Evolutionary conservation across 2,329 filamentous ascomycete species (phyloP).

Genomic region (Cryphonectria japonica): DNA sequence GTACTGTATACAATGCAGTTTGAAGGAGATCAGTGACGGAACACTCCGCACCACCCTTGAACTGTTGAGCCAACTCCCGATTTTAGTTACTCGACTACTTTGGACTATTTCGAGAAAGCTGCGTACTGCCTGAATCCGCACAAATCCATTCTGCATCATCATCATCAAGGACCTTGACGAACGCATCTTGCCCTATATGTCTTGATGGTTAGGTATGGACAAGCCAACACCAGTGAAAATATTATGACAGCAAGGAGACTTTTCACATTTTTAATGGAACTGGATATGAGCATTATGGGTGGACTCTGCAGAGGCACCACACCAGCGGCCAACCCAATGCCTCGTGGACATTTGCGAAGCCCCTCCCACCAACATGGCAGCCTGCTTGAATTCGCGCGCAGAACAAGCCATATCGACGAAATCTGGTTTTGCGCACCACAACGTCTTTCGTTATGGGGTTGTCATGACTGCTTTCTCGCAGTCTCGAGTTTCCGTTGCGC

Average conservation of each 20-base stretch:
- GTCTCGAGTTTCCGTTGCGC: background rate
- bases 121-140: background rate
- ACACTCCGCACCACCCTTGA: no score
- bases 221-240: background rate
- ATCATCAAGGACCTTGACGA: background rate
- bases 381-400: background rate
- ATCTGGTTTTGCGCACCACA: background rate
- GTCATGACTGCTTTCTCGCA: background rate
- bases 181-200: no score
- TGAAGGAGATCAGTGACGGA: background rate
- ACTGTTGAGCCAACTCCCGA: no score
- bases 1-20: background rate
- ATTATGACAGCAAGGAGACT: background rate
- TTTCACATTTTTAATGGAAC: background rate
- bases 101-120: background rate
- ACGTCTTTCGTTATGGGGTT: background rate
- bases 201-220: background rate
- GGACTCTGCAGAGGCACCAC: background rate
- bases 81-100: background rate
- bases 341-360: background rate
- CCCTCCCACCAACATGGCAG: no score
- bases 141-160: background rate
- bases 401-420: background rate
- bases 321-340: background rate
- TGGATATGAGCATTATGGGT: background rate